Evolutionary conservation across 2,329 filamentous ascomycete species (phyloP).

Genomic region (Sphaerostilbella broomeana): DNA sequence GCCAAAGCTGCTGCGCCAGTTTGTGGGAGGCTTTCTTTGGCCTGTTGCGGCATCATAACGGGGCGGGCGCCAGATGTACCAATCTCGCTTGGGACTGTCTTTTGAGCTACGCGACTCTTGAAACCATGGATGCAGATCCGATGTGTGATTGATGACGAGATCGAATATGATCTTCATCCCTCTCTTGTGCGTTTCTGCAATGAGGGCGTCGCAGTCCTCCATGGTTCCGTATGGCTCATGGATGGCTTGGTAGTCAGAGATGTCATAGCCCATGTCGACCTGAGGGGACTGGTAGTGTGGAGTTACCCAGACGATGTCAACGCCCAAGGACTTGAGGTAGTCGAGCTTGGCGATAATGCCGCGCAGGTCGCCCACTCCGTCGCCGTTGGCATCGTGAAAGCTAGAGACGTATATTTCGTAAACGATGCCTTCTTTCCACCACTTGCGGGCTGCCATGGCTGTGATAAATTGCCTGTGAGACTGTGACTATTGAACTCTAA

Average conservation of each 20-base stretch:
- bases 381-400: slow-evolving; percentile 49
- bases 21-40: slow-evolving; percentile 34
- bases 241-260: slow-evolving; percentile 57
- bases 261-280: slow-evolving; percentile 60
- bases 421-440: slow-evolving; percentile 50
- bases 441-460: slow-evolving; percentile 19
- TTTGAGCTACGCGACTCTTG: slow-evolving; percentile 44
- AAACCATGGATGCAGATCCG: slow-evolving; percentile 48
- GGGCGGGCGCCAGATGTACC: slow-evolving; percentile 49
- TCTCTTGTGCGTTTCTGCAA: slow-evolving; percentile 4
- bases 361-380: slow-evolving; percentile 46
- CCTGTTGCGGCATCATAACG: slow-evolving; percentile 30
- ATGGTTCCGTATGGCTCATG: slow-evolving; percentile 46
- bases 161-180: slow-evolving; percentile 19
- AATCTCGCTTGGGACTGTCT: slow-evolving; percentile 44
- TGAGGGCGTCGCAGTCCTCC: slow-evolving; percentile 9
- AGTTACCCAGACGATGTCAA: slow-evolving; percentile 43
- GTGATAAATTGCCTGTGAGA: no score
- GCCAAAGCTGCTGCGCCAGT: slow-evolving; percentile 36
- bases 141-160: slow-evolving; percentile 27
- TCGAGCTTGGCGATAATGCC: slow-evolving; percentile 49
- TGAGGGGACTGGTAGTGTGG: slow-evolving; percentile 35
- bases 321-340: slow-evolving; percentile 44
- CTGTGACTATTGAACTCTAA: no score
- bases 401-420: slow-evolving; percentile 54